Base-by-base conservation (phyloP, 345 rosid species). In the Euphorbia pulcherrima region DNA sequence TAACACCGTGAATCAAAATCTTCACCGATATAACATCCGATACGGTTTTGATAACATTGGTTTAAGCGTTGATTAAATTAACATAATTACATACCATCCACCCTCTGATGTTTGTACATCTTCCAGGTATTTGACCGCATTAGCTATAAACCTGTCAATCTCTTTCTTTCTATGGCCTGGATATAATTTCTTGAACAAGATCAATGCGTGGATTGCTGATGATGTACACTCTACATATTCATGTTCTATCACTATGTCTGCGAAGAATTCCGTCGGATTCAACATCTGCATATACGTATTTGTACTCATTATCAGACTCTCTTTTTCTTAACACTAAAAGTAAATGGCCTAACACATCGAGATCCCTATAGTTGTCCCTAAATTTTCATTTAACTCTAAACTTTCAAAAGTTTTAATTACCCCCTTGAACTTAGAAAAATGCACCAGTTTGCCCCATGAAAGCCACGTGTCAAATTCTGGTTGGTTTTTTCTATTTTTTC, bases 221-320 rank as follows among this genome's bases (percentile, higher is more conserved):
- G 85, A 62, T 0, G 92, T 87, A 71, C 92, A 83, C 74, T 87
- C 90, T 2, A 75, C 64, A 12, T 70, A 75, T 13, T 76, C 85
- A 7, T 41, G 64, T 70, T 85, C 87, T 2, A 62, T 26, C 21
- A 87, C 79, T 9, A 71, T 60, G 64, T 79, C 76, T 0, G 67
- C 74, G 0, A 81, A 55, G 58, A 82, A 73, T 18, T 87, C 90
- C n/a, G 78, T 73, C 0, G 92, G 88, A 64, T 87, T 83, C 0
- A 85, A 78, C 23, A 82, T 41, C 88, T 87, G 72, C 23, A 39
- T 9, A 29, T 28, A n/a, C n/a, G n/a, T n/a, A n/a, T 4, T 3
- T 17, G 18, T 16, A 16, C 2, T 24, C 17, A 64, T 47, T 17
- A 47, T 33, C 37, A 33, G 7, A 33, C 37, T 7, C 7, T 27